Evolutionary conservation across 169 alveolate genomes (phyloP).

Genomic region (Theileria luwenshuni): DNA sequence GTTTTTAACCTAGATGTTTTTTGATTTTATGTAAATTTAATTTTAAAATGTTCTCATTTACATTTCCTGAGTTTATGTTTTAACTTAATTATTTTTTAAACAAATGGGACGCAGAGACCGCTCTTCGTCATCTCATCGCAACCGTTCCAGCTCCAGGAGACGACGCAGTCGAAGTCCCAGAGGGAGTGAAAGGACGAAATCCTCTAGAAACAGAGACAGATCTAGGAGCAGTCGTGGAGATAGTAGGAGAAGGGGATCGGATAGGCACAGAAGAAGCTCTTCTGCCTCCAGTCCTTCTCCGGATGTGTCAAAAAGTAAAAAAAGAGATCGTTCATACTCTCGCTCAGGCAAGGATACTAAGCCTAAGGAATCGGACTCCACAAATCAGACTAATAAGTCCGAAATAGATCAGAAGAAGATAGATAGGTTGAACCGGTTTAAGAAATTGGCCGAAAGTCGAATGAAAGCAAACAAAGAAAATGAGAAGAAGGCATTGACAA

Average conservation of each 20-base stretch:
- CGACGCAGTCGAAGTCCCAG: constrained; percentile 44
- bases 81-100: neutral
- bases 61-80: neutral
- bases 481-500: constrained; percentile 24
- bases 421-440: constrained; percentile 61
- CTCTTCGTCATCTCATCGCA: constrained; percentile 38
- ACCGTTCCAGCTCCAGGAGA: constrained; percentile 37
- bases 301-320: neutral
- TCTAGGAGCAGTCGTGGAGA: constrained; percentile 38
- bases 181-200: constrained; percentile 10
- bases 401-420: constrained; percentile 40
- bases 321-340: neutral
- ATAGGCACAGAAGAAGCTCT: constrained; percentile 8
- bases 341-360: constrained; percentile 1
- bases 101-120: constrained; percentile 44
- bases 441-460: constrained; percentile 60
- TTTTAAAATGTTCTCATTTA: neutral
- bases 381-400: neutral
- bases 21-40: neutral
- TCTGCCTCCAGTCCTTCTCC: constrained; percentile 17
- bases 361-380: neutral
- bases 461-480: constrained; percentile 10
- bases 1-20: neutral
- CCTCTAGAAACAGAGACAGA: constrained; percentile 25
- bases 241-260: constrained; percentile 12